Percentiles rank a stretch among this genome's conserved stretches.
These are phyloP conservation scores for Herpetomonas tarakana DNA, from an alignment of 208 protist species.

Conservation along the genomic window DNA sequence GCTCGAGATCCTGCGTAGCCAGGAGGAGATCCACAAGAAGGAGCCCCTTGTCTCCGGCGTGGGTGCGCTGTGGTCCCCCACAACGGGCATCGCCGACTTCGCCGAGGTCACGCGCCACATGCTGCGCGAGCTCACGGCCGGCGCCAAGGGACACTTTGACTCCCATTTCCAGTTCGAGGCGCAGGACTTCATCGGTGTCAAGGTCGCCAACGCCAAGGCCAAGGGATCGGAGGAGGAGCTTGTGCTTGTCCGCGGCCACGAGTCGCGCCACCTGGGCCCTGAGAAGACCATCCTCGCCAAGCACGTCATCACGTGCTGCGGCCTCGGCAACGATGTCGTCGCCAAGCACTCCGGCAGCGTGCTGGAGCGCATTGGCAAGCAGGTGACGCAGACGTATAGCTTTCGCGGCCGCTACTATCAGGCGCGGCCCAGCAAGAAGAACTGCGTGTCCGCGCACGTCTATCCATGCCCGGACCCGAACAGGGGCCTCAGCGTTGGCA, in stretches of 20 bases:
- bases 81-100: constrained; percentile 88
- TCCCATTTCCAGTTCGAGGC: constrained; percentile 66
- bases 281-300: constrained; percentile 64
- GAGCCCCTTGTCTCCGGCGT: constrained; percentile 75
- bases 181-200: constrained; percentile 72
- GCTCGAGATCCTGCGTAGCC: constrained; percentile 55
- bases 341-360: constrained; percentile 51
- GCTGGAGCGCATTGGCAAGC: constrained; percentile 41
- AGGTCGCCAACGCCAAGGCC: constrained; percentile 14
- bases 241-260: constrained; percentile 76
- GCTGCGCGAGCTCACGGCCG: constrained; percentile 46
- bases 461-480: constrained; percentile 63
- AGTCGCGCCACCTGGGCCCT: constrained; percentile 65
- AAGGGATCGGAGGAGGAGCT: constrained; percentile 32
- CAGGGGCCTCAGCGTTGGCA: constrained; percentile 68
- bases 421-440: constrained; percentile 42
- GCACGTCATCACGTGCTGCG: constrained; percentile 84
- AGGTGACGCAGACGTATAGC: constrained; percentile 65
- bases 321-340: constrained; percentile 73
- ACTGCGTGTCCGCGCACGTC: constrained; percentile 70
- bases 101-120: constrained; percentile 67
- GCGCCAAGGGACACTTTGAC: constrained; percentile 37
- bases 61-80: constrained; percentile 78
- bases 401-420: constrained; percentile 87
- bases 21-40: constrained; percentile 63